Conservation (phyloP, 2,329 filamentous ascomycete genomes). For the Emericellopsis atlantica region DNA sequence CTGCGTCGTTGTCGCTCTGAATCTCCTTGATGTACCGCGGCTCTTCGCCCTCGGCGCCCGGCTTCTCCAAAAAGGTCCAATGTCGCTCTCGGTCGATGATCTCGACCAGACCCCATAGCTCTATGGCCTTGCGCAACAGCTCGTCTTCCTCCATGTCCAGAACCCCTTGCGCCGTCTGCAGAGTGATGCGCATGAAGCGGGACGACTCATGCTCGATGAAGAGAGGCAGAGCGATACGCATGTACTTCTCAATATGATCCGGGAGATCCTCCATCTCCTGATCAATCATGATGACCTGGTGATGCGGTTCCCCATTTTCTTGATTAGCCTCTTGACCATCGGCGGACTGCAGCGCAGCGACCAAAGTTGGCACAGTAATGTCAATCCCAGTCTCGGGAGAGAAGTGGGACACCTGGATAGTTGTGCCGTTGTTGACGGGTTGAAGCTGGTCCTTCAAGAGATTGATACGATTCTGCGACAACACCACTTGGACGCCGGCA, state of each 20-base stretch:
- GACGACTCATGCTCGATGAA: slow-evolving; percentile 49
- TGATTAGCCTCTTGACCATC: slow-evolving; percentile 20
- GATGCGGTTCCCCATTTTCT: slow-evolving; percentile 18
- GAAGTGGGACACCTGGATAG: slow-evolving; percentile 48
- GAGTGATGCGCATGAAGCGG: slow-evolving; percentile 44
- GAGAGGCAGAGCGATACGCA: slow-evolving; percentile 42
- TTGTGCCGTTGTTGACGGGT: slow-evolving; percentile 32
- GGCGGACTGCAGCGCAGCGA: slow-evolving; percentile 19
- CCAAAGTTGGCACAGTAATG: slow-evolving; percentile 23
- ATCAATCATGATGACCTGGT: slow-evolving; percentile 42
- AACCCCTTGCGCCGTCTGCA: slow-evolving; percentile 38
- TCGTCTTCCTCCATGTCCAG: slow-evolving; percentile 35
- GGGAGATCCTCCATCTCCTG: slow-evolving; percentile 48
- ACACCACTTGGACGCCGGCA: slow-evolving; percentile 49
- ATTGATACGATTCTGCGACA: slow-evolving; percentile 47
- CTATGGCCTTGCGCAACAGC: slow-evolving; percentile 43
- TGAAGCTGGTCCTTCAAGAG: slow-evolving; percentile 35
- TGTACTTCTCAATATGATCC: slow-evolving; percentile 45
- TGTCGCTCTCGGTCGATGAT: slow-evolving; percentile 51
- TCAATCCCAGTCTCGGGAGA: slow-evolving; percentile 29
- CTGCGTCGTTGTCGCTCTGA: slow-evolving; percentile 33
- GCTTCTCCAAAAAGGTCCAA: slow-evolving; percentile 43
- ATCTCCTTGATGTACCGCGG: slow-evolving; percentile 35
- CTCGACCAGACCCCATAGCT: slow-evolving; percentile 53
- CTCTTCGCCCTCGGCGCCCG: slow-evolving; percentile 24